These are phyloP conservation scores for Thielaviopsis punctulata DNA, from an alignment of 2,329 filamentous ascomycete genomes.

Conservation along the genomic window DNA sequence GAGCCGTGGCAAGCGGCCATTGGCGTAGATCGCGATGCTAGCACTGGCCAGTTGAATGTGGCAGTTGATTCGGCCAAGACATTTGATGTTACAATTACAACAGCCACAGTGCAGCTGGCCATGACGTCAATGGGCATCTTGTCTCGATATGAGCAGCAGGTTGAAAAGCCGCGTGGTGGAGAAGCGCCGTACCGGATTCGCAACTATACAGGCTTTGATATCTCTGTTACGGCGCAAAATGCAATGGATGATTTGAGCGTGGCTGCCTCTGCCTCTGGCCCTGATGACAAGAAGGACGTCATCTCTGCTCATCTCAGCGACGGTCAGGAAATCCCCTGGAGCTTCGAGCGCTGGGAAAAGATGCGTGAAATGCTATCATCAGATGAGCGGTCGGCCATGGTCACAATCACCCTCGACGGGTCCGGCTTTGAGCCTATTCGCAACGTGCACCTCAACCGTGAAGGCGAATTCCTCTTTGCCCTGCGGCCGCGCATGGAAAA, in stretches of 20 bases:
- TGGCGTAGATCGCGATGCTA: constrained; percentile 62
- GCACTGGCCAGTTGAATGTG: constrained; percentile 60
- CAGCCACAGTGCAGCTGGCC: constrained; percentile 78
- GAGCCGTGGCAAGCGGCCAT: constrained; percentile 95
- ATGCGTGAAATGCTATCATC: constrained; percentile 85
- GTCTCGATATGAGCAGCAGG: constrained; percentile 63
- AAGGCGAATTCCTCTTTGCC: constrained; percentile 82
- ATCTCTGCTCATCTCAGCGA: constrained; percentile 65
- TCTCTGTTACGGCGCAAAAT: constrained; percentile 52
- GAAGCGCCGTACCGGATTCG: constrained; percentile 88
- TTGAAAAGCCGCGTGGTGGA: constrained; percentile 79
- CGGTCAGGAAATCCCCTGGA: constrained; percentile 84
- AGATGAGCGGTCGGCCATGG: constrained; percentile 62
- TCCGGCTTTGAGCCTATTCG: constrained; percentile 86
- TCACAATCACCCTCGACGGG: constrained; percentile 72
- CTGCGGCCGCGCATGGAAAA: constrained; percentile 74
- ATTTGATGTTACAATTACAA: constrained; percentile 83
- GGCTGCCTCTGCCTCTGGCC: not conserved
- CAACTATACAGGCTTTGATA: constrained; percentile 88
- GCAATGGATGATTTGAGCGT: constrained; percentile 22
- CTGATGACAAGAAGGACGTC: constrained; percentile 27
- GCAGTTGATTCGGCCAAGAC: constrained; percentile 79
- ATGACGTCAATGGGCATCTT: constrained; percentile 90
- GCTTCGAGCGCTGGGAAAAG: constrained; percentile 90
- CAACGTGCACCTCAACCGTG: constrained; percentile 78